A percentile compares a stretch with the other conserved stretches of the same genome.
These are phyloP conservation scores for Fusarium pseudocircinatum DNA, from an alignment of 2,329 filamentous ascomycete species.

Conservation along the genomic window DNA sequence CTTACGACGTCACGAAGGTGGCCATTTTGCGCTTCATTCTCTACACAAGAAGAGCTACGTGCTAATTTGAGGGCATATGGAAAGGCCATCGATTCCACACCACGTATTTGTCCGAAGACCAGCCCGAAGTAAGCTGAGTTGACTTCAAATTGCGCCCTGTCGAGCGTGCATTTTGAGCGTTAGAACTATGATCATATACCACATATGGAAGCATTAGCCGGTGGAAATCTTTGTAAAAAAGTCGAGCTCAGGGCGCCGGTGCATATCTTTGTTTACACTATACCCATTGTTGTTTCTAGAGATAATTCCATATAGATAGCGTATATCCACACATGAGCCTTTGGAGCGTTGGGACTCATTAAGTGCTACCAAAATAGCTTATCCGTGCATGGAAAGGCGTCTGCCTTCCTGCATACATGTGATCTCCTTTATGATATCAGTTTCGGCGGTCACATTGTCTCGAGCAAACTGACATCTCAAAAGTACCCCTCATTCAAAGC, in stretches of 20 bases:
- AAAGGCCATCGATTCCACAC: neutral
- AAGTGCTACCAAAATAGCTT: neutral
- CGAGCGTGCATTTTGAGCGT: neutral
- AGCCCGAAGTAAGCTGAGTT: neutral
- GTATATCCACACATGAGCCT: neutral
- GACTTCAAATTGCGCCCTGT: neutral
- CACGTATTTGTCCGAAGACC: neutral
- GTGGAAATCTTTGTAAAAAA: neutral
- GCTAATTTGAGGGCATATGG: neutral
- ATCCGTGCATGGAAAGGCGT: neutral
- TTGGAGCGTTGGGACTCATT: fast-evolving
- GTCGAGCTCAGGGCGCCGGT: neutral
- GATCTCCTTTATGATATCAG: neutral
- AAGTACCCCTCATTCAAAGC: neutral
- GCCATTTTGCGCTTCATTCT: neutral
- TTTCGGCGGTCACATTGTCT: slow-evolving; percentile 2
- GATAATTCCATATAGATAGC: neutral
- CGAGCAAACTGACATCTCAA: neutral
- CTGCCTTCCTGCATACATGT: neutral
- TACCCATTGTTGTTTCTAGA: neutral
- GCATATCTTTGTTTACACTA: slow-evolving; percentile 1
- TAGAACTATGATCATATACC: neutral
- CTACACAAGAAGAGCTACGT: neutral
- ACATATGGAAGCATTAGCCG: neutral
- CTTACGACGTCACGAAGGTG: neutral